Conservation (phyloP, 352 stramenopile genomes). For the Elongisporangium prolatum region DNA sequence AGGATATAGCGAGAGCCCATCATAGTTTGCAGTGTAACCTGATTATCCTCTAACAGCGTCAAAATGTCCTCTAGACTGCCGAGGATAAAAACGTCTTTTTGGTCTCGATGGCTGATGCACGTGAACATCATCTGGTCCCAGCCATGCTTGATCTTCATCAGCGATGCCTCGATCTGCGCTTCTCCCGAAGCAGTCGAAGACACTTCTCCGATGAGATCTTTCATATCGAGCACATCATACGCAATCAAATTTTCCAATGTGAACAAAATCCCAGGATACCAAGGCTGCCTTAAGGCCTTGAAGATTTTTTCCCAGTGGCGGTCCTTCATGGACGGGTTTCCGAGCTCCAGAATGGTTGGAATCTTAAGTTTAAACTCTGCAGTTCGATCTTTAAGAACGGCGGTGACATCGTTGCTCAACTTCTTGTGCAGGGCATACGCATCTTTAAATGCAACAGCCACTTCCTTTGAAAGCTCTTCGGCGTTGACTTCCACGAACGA, state of each 20-base stretch:
- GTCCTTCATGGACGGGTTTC: conserved; percentile 90
- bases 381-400: conserved; percentile 82
- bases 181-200: conserved; percentile 85
- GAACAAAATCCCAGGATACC: conserved; percentile 87
- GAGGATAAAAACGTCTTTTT: conserved; percentile 87
- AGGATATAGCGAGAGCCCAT: conserved; percentile 91
- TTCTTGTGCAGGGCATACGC: conserved; percentile 90
- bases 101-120: conserved; percentile 78
- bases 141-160: conserved; percentile 85
- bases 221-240: conserved; percentile 86
- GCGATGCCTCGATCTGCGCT: conserved; percentile 86
- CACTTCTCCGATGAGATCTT: conserved; percentile 82
- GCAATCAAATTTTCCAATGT: conserved; percentile 86
- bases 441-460: conserved; percentile 85
- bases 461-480: conserved; percentile 86
- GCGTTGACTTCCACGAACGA: conserved; percentile 87
- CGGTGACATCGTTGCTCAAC: conserved; percentile 87
- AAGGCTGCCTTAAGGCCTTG: conserved; percentile 82
- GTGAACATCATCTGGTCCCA: conserved; percentile 88
- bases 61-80: conserved; percentile 90
- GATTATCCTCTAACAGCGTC: conserved; percentile 88
- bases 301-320: conserved; percentile 95
- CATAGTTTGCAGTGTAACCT: conserved; percentile 91
- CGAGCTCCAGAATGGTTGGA: conserved; percentile 89
- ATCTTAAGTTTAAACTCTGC: conserved; percentile 90